Percentiles rank a stretch among this genome's conserved stretches.
Conservation (phyloP, 2,329 filamentous ascomycete species). For the Pestalotiopsis sp. region DNA sequence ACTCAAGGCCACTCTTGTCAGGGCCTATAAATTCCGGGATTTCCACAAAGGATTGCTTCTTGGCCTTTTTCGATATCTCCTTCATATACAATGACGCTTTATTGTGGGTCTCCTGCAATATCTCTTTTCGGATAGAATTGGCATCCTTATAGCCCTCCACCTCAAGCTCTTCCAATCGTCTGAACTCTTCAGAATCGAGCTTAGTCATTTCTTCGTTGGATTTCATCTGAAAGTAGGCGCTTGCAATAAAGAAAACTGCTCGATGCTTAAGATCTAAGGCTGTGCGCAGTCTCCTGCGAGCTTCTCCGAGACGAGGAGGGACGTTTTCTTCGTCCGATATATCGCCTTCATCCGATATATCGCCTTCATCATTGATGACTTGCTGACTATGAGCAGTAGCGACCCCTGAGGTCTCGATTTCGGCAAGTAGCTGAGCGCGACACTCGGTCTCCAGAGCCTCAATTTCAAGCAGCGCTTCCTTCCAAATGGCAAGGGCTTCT, state of each 20-base stretch:
- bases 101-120: conserved; percentile 59
- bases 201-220: conserved; percentile 64
- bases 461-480: conserved; percentile 53
- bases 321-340: conserved; percentile 35
- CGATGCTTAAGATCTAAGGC: conserved; percentile 82
- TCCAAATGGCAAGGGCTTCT: conserved; percentile 73
- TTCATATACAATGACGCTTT: conserved; percentile 69
- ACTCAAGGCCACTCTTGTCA: conserved; percentile 71
- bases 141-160: conserved; percentile 75
- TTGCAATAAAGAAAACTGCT: conserved; percentile 83
- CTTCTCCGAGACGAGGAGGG: conserved; percentile 51
- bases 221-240: conserved; percentile 83
- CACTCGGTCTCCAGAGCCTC: conserved; percentile 62
- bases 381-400: conserved; percentile 15
- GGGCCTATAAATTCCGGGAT: conserved; percentile 63
- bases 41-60: conserved; percentile 58
- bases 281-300: conserved; percentile 68
- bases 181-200: conserved; percentile 69
- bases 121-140: conserved; percentile 76
- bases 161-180: conserved; percentile 70
- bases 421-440: conserved; percentile 60
- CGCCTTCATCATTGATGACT: conserved; percentile 21
- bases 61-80: conserved; percentile 56
- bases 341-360: conserved; percentile 26
- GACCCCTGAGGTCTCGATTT: conserved; percentile 43